Evolutionary conservation across 225 moss, liverwort and hornwort genomes (phyloP).

Genomic region (Pleurozium schreberi): DNA sequence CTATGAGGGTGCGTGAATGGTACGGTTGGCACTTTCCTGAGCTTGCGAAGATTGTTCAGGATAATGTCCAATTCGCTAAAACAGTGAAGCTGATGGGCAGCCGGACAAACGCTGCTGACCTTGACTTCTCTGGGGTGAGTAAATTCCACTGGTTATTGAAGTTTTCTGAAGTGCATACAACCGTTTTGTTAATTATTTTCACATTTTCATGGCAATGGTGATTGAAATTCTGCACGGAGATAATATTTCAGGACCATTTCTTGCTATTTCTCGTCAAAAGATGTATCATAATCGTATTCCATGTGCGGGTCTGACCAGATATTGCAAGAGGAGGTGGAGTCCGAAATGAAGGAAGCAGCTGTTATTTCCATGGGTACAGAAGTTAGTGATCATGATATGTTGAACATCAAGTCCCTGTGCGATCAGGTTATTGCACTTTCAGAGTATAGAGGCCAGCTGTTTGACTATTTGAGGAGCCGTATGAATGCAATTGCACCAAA

Average conservation of each 20-base stretch:
- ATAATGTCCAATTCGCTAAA: conserved; percentile 72
- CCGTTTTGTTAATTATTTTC: neutral
- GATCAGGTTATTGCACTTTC: conserved; percentile 67
- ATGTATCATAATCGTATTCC: neutral
- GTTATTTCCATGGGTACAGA: conserved; percentile 56
- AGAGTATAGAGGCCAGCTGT: conserved; percentile 64
- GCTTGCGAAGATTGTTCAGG: conserved; percentile 64
- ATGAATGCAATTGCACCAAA: conserved; percentile 89
- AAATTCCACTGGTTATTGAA: no score
- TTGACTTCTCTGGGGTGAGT: conserved; percentile 51
- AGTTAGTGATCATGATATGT: conserved; percentile 77
- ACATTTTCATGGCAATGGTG: neutral
- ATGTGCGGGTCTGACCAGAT: neutral
- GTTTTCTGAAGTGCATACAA: neutral
- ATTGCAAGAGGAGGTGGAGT: conserved; percentile 65
- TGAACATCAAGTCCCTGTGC: conserved; percentile 68
- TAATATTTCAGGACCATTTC: neutral
- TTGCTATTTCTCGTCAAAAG: neutral
- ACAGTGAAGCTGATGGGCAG: conserved; percentile 67
- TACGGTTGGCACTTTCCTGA: conserved; percentile 92
- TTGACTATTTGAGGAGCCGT: conserved; percentile 67
- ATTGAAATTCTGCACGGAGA: neutral
- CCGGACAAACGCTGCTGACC: conserved; percentile 47
- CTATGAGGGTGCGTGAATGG: conserved; percentile 88
- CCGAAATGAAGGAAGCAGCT: conserved; percentile 53